phyloP scores from a whole-genome alignment of 768 basidiomycete species.

The Mycena alexandri region DNA sequence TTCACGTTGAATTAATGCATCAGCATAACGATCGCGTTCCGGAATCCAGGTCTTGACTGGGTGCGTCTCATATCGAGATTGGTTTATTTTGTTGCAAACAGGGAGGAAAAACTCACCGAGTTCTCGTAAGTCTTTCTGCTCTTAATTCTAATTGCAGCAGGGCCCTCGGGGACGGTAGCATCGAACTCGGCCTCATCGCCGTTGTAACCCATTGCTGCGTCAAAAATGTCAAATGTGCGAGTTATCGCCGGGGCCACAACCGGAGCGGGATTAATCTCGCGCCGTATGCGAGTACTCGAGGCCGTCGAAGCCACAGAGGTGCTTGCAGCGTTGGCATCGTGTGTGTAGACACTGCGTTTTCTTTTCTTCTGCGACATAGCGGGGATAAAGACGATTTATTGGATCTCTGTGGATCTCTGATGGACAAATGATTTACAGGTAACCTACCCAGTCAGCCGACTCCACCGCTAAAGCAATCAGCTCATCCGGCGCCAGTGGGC shows the following conservation, averaged over 20 bases:
- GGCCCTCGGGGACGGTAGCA: neutral
- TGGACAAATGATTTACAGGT: neutral
- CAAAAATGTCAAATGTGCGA: neutral
- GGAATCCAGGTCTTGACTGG: slow-evolving; percentile 2
- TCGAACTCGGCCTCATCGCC: neutral
- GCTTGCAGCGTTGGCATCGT: neutral
- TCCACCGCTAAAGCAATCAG: neutral
- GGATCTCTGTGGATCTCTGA: neutral
- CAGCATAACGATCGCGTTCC: slow-evolving; percentile 26
- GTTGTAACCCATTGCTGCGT: neutral
- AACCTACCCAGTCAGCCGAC: neutral
- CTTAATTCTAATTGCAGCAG: neutral
- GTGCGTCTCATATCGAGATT: neutral
- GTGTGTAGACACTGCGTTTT: neutral
- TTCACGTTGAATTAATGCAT: slow-evolving; percentile 29
- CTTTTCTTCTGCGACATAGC: neutral
- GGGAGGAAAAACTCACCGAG: neutral
- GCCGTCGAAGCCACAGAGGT: neutral
- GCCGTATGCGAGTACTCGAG: neutral
- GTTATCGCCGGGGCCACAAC: neutral
- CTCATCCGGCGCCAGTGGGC: neutral
- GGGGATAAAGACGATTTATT: no score
- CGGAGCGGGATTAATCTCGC: neutral
- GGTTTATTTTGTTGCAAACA: no score
- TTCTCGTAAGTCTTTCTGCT: neutral